Evolutionary conservation across 495 filamentous ascomycete species (phyloP).

Genomic region (Evernia prunastri): DNA sequence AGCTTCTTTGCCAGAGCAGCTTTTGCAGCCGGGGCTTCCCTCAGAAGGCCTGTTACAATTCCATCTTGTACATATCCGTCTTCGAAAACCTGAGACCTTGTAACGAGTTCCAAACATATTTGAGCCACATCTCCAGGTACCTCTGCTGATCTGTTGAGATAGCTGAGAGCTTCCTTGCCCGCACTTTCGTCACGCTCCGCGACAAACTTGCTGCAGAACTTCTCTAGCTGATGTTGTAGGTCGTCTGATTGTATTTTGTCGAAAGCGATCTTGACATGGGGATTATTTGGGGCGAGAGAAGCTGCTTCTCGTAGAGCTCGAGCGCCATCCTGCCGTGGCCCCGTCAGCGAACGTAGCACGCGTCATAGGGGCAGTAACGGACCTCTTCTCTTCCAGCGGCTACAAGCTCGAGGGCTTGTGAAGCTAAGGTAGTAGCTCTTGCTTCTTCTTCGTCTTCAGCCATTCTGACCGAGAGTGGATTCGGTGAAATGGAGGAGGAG

Average conservation of each 20-base stretch:
- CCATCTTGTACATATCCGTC: constrained; percentile 46
- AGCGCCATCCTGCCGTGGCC: constrained; percentile 44
- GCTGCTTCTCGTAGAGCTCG: constrained; percentile 57
- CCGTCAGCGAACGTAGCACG: constrained; percentile 19
- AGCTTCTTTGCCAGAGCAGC: constrained; percentile 47
- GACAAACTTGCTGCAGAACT: constrained; percentile 50
- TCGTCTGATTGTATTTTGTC: constrained; percentile 45
- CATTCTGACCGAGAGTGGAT: constrained; percentile 32
- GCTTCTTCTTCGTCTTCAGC: constrained; percentile 42
- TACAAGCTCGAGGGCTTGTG: constrained; percentile 45
- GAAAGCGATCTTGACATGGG: constrained; percentile 47
- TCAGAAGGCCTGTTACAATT: constrained; percentile 54
- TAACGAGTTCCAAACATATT: constrained; percentile 50
- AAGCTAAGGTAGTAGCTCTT: constrained; percentile 44
- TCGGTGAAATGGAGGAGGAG: not conserved
- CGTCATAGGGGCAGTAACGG: constrained; percentile 22
- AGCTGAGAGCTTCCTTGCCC: constrained; percentile 51
- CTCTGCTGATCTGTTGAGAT: constrained; percentile 48
- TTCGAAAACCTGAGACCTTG: constrained; percentile 38
- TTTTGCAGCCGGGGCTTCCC: constrained; percentile 49
- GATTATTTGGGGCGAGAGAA: constrained; percentile 52
- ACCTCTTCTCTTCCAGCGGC: constrained; percentile 47
- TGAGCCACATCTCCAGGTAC: constrained; percentile 47
- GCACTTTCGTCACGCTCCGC: constrained; percentile 45
- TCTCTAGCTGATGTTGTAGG: constrained; percentile 42